Base-by-base conservation (phyloP, 495 filamentous ascomycete genomes). In the Aspergillus biplanus region DNA sequence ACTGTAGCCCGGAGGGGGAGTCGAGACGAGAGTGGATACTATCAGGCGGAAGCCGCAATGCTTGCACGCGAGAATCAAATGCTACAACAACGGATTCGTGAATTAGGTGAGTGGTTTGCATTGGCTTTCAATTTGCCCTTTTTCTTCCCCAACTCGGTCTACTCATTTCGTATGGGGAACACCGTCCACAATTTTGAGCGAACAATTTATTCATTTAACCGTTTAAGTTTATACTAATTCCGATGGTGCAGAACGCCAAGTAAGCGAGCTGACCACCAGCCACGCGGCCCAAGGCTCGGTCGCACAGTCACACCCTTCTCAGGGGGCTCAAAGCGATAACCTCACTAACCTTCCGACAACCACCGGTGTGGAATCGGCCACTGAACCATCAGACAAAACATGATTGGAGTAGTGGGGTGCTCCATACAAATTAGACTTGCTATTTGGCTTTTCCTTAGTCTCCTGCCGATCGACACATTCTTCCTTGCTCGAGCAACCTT, bases 11-110 rank as follows among this genome's bases (percentile, higher is more conserved):
- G 80, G 42, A 74, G 79, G 33, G 68, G 78, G 9, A 82, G 85
- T 60, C 82, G 90, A 31, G 92, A 96, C 71, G 93, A 97, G 71
- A 86, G 85, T 64, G 87, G 90, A 15, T 97, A 92, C 73, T 96
- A 97, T 65, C 92, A 97, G 73, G 92, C 93, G 4, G 95, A 99
- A 76, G 93, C 92, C 4, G 87, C 91, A 67, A 94, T 87, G 79
- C 78, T 99, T 64, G 83, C 85, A 18, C 82, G 95, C 48, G 95
- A 99, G 79, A 99, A 99, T 69, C 91, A 96, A 73, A 96, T 99
- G 89, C 78, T 99, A 59, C 87, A 88, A 57, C 83, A 88, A 69
- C 85, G 95, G 54, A 92, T 97, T 52, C 85, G 91, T 39, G 94
- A 97, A 70, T 78, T 98, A 60, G 77, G 77, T 80, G 69, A 69